Base-by-base conservation (phyloP, 305 asterid species). In the Fraxinus ornus region DNA sequence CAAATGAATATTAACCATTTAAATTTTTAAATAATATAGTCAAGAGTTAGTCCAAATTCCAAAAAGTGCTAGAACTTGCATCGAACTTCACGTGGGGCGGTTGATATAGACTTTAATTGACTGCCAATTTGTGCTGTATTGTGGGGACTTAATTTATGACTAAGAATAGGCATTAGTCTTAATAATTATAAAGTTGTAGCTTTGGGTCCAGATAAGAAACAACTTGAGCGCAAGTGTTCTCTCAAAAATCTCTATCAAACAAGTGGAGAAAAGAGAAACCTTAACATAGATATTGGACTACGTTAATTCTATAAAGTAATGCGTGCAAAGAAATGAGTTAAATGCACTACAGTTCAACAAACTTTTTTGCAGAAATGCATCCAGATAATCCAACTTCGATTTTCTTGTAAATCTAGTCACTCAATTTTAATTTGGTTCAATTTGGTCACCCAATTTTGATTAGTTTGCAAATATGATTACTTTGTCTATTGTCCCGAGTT, bases 241-340 rank as follows among this genome's bases (percentile, higher is more conserved):
- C 39, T 2, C 30, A 24, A 4, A 3, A 33, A 21, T 76, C 28
- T 21, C 19, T 17, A 76, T 77, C 60, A 78, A 13, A 32, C 77
- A 60, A 35, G 75, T 36, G 47, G 35, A 7, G 62, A 52, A 68
- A 66, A 75, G 76, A 24, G 64, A 83, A 79, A 81, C 62, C 83
- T 82, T 60, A 30, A 77, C 37, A 4, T 33, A 33, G 37, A 33
- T 33, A 33, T 33, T 33, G 5, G 88, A 86, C 79, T 83, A 84
- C 85, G 84, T 85, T 82, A 78, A 81, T 74, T 41, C 57, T 49
- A 8, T 24, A 24, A 75, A 41, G 68, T 33, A 28, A 60, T 26
- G 75, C 66, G 55, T 47, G n/a, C 55, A 13, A 3, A 5, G n/a
- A 47, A 47, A 39, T 8, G 47, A 39, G 47, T 8, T 39, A 36